phyloP scores from a whole-genome alignment of 768 basidiomycete species.

The Termitomyces sp. region DNA sequence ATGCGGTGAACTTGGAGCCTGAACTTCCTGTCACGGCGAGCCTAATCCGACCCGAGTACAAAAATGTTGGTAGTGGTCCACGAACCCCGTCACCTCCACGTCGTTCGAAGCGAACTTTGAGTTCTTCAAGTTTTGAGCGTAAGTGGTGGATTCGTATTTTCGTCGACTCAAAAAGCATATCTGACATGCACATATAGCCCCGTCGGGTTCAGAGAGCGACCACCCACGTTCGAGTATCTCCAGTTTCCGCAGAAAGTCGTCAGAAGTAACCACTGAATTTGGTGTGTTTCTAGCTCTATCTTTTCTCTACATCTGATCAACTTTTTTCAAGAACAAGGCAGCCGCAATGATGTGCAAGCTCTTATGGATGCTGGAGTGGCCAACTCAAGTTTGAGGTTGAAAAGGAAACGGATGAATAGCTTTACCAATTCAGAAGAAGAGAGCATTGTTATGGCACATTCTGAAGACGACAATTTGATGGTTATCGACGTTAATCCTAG shows the following conservation, averaged over 20 bases:
- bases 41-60: slow-evolving; percentile 2
- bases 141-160: background rate
- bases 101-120: background rate
- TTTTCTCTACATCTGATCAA: background rate
- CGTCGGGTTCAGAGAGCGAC: background rate
- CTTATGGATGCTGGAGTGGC: background rate
- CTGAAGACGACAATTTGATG: background rate
- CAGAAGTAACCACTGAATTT: background rate
- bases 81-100: slow-evolving; percentile 1
- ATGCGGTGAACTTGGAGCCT: slow-evolving; percentile 1
- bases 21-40: slow-evolving; percentile 1
- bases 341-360: background rate
- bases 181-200: background rate
- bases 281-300: background rate
- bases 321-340: background rate
- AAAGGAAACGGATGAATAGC: background rate
- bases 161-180: background rate
- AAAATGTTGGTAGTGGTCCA: background rate
- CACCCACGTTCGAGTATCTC: background rate
- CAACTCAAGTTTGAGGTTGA: background rate
- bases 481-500: background rate
- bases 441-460: background rate
- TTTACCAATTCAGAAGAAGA: background rate
- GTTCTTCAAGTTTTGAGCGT: background rate
- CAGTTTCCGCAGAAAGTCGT: background rate